Evolutionary conservation across 768 basidiomycete genomes (phyloP).

Genomic region (Sporobolomyces roseus): DNA sequence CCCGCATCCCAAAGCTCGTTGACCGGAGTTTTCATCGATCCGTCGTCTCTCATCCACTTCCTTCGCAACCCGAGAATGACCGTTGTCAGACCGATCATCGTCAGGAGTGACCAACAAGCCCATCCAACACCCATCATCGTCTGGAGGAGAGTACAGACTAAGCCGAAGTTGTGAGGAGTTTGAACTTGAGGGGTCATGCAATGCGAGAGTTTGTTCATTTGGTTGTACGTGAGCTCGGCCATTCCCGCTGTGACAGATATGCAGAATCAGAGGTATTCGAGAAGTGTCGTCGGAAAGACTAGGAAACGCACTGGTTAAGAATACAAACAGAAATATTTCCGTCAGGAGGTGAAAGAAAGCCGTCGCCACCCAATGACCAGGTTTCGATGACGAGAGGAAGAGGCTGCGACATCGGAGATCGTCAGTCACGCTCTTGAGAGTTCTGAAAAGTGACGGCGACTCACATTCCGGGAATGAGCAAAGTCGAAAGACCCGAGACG

Average conservation of each 20-base stretch:
- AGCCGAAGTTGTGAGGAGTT: background rate
- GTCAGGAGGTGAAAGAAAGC: background rate
- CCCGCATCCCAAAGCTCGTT: slow-evolving; percentile 2
- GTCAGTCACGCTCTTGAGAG: background rate
- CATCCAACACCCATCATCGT: slow-evolving; percentile 7
- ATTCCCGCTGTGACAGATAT: background rate
- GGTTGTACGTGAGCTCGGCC: slow-evolving; percentile 13
- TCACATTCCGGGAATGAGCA: slow-evolving; percentile 1
- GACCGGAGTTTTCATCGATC: background rate
- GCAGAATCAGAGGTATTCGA: too few species aligned
- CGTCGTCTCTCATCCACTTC: slow-evolving; percentile 1
- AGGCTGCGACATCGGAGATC: too few species aligned
- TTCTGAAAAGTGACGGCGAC: background rate
- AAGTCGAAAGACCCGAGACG: slow-evolving; percentile 8
- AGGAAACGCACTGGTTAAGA: slow-evolving; percentile 3
- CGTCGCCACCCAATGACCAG: background rate
- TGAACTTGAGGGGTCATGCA: background rate
- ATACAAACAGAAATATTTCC: slow-evolving; percentile 1
- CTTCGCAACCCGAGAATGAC: background rate
- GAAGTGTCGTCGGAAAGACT: too few species aligned
- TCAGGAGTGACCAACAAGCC: slow-evolving; percentile 4
- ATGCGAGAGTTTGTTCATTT: slow-evolving; percentile 2
- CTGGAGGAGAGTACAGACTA: slow-evolving; percentile 8
- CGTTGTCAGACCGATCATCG: background rate
- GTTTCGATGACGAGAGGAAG: background rate